Base-by-base conservation (phyloP, 148 eudicot genomes). In the Chenopodium formosanum region DNA sequence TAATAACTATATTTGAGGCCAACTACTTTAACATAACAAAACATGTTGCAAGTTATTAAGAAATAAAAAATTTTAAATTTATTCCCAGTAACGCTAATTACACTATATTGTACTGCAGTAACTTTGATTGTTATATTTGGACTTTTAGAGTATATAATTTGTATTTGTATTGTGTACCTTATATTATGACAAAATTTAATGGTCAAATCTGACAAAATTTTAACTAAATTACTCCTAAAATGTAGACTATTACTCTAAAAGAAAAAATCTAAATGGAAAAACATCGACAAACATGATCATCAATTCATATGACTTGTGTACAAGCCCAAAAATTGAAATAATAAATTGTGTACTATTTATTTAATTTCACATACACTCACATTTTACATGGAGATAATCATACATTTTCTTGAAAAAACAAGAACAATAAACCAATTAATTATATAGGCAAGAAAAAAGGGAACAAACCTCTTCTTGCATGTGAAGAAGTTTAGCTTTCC, bases 381-480 rank as follows among this genome's bases (percentile, higher is more conserved):
- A 50, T 29, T 7, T 11, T 47, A 27, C 32, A 74, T 34, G 44
- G 8, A 34, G 19, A 16, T 11, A 56, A n/a, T 22, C 44, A 31
- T 17, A 17, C 17, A 56, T 78, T 37, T 78, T 37, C 32, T 63
- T 7, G 11, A 53, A 34, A 34, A 9, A 80, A 60, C 3, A 52
- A 69, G 4, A 34, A 40, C 44, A 5, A 23, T 77, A 22, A 40
- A 34, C 12, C 27, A 50, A 20, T 8, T 37, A 47, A 13, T 10
- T 44, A 44, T 1, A 20, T 1, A n/a, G 7, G 9, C 5, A 9
- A 56, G 32, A 5, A 68, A 40, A 27, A 5, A 31, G 7, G 64
- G n/a, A 64, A 62, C 83, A 48, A 70, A 84, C 86, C 86, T 84
- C 81, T 77, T 84, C 83, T 64, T 84, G 83, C 83, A 84, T 80